Conservation (phyloP, 768 basidiomycete genomes). For the Leccinum pellstonianum region DNA sequence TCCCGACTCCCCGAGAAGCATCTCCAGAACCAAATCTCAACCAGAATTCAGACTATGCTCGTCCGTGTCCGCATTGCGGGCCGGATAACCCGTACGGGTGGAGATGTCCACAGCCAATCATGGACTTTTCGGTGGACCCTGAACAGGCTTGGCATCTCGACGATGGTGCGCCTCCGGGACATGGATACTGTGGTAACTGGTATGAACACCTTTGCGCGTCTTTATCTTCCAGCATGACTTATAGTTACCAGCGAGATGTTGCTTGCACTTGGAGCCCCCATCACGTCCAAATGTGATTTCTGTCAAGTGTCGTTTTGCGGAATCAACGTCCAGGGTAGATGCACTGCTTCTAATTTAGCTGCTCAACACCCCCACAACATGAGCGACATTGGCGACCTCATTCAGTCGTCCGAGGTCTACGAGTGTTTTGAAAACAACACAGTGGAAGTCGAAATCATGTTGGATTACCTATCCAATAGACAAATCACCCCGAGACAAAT, state of each 20-base stretch:
- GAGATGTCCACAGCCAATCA: conserved; percentile 77
- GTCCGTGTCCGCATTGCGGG: conserved; percentile 78
- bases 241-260: conserved; percentile 59
- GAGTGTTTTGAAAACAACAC: conserved; percentile 78
- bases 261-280: conserved; percentile 67
- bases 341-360: conserved; percentile 55
- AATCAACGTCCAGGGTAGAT: conserved; percentile 72
- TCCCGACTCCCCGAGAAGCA: conserved; percentile 71
- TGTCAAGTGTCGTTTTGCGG: conserved; percentile 84
- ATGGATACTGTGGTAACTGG: conserved; percentile 83
- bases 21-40: conserved; percentile 77
- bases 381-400: conserved; percentile 67
- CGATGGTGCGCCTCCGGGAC: conserved; percentile 76
- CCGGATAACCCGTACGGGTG: conserved; percentile 73
- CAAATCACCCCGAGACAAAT: conserved; percentile 66
- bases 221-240: not conserved
- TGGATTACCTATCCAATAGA: conserved; percentile 72
- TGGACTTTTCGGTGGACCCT: conserved; percentile 65
- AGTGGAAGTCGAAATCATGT: conserved; percentile 79
- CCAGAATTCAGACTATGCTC: conserved; percentile 60
- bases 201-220: conserved; percentile 31
- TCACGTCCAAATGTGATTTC: conserved; percentile 81
- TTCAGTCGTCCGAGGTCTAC: conserved; percentile 73
- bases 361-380: conserved; percentile 70
- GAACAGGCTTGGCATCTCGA: conserved; percentile 78